These are phyloP conservation scores for Dioscorea alata DNA, from an alignment of 106 monocot genomes.

Conservation along the genomic window DNA sequence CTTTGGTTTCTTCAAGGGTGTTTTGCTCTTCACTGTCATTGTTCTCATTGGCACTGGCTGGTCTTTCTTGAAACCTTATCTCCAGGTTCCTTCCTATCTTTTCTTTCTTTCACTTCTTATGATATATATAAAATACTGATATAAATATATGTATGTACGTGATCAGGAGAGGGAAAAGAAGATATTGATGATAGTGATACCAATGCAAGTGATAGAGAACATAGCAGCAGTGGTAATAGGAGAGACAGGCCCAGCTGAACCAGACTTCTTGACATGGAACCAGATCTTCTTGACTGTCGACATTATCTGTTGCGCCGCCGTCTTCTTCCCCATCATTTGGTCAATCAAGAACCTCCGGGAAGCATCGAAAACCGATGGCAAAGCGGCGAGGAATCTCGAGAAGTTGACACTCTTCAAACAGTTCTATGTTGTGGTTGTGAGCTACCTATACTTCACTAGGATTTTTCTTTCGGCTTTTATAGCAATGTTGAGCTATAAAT, in stretches of 20 bases:
- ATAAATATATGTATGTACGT: neutral
- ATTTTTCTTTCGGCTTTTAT: constrained; percentile 14
- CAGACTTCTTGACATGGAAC: constrained; percentile 35
- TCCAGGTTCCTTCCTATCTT: constrained; percentile 16
- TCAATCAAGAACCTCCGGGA: constrained; percentile 36
- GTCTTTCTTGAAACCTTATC: constrained; percentile 55
- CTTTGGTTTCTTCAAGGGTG: constrained; percentile 45
- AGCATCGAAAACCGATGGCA: constrained; percentile 48
- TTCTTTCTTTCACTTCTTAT: neutral
- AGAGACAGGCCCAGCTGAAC: constrained; percentile 25
- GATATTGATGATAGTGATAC: constrained; percentile 46
- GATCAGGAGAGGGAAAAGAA: constrained; percentile 49
- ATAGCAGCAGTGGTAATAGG: constrained; percentile 36
- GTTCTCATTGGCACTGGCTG: constrained; percentile 55
- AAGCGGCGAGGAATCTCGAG: constrained; percentile 43
- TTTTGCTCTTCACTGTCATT: constrained; percentile 52
- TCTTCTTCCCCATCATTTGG: constrained; percentile 53
- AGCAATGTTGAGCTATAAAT: constrained; percentile 14
- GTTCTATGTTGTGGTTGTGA: constrained; percentile 40
- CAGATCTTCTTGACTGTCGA: constrained; percentile 41
- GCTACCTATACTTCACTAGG: constrained; percentile 51
- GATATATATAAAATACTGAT: neutral
- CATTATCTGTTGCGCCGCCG: constrained; percentile 38
- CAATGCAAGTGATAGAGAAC: constrained; percentile 46
- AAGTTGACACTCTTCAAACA: constrained; percentile 51